phyloP scores from a whole-genome alignment of 768 basidiomycete genomes.

The Epithele typhae region DNA sequence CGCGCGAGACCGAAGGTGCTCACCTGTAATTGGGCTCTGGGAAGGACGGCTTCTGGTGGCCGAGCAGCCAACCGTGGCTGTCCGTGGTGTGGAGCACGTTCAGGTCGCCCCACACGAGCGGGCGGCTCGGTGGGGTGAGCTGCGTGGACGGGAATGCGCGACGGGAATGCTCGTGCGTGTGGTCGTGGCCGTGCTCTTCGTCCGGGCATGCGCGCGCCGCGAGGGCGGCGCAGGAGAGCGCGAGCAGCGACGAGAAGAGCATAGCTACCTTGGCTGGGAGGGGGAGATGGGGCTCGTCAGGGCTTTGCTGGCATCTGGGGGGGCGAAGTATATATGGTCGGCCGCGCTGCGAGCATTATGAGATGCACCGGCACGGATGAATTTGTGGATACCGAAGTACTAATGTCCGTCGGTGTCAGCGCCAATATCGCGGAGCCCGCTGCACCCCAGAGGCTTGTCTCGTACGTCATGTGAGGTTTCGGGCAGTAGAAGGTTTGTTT shows the following conservation, averaged over 20 bases:
- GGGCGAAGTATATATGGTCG: conserved; percentile 58
- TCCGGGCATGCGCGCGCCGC: conserved; percentile 22
- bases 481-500: too few relatives aligned
- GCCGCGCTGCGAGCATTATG: too few relatives aligned
- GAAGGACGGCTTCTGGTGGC: conserved; percentile 70
- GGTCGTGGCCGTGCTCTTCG: conserved; percentile 29
- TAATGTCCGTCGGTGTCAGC: too few relatives aligned
- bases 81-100: conserved; percentile 88
- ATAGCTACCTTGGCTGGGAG: too few relatives aligned
- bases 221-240: conserved; percentile 12
- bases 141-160: conserved; percentile 38
- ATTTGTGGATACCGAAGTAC: too few relatives aligned
- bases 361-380: too few relatives aligned
- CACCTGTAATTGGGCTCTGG: conserved; percentile 76
- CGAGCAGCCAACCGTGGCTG: conserved; percentile 77
- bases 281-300: conserved; percentile 37
- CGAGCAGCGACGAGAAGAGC: conserved; percentile 9
- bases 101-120: conserved; percentile 80
- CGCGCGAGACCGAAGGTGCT: conserved; percentile 7
- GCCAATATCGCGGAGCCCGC: too few relatives aligned
- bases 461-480: too few relatives aligned
- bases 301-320: conserved; percentile 64
- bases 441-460: too few relatives aligned
- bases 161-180: conserved; percentile 20
- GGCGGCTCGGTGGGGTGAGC: conserved; percentile 55